Base-by-base conservation (phyloP, 495 filamentous ascomycete species). In the Xylaria longipes region DNA sequence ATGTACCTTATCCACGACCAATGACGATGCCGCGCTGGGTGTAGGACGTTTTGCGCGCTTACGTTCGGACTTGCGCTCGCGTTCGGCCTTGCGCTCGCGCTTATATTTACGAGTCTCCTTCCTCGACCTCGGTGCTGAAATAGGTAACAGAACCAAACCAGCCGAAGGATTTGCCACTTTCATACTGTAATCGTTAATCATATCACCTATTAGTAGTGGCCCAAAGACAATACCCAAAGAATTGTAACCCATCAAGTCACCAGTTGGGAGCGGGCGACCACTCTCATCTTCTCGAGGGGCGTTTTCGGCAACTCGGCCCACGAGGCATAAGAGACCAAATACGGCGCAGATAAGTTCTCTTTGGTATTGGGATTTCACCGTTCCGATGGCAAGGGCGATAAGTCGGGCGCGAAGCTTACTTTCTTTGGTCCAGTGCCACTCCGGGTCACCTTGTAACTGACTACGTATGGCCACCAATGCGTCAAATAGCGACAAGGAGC, bases 281-380 rank as follows among this genome's bases (percentile, higher is more conserved):
- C 80, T 73, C 25, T 82, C 80, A 46, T 87, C 84, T 65, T 87
- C 85, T 39, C 84, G 81, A 2, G 80, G 79, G 1, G 82, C 74
- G 31, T 78, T 81, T 72, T 89, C 87, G 2, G 87, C 86, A 25
- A 83, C 78, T 39, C 83, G 76, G 2, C 87, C 88, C 48, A 91
- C 82, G 67, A 89, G 79, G 39, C 82, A 86, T 14, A 91, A 80
- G 46, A 91, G 81, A 20, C 90, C 90, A 73, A 92, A 89, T 1
- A 92, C 89, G 33, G 89, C 88, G 74, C 87, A 91, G 63, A 92
- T 90, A 29, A 92, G 78, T 63, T 90, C 86, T 9, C 89, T 81
- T n/a, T 87, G 84, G 66, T 87, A 87, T 64, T 85, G 84, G 31
- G 89, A 89, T 65, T 77, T 80, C 60, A 90, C 79, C 9, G 85